A percentile compares a stretch with the other conserved stretches of the same genome.
Conservation (phyloP, 208 protist species). For the Leishmania major region DNA sequence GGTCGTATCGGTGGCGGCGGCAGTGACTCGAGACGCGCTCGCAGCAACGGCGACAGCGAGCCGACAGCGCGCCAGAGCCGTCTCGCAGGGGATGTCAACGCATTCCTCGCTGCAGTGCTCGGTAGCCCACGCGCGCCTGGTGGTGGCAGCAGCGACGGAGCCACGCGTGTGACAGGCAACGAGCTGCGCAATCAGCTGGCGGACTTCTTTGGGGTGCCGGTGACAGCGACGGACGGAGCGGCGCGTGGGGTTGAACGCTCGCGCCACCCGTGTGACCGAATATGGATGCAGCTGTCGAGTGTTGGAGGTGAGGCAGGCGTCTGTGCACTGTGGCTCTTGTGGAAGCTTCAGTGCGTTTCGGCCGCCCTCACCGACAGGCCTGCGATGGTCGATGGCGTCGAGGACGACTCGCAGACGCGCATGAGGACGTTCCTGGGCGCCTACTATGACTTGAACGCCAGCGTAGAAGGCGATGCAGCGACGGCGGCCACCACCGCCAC, state of each 20-base stretch:
- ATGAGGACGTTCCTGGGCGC: neutral
- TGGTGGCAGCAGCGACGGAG: neutral
- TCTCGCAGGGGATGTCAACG: neutral
- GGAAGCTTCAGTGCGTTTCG: slow-evolving; percentile 15
- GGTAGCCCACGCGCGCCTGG: neutral
- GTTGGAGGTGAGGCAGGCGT: neutral
- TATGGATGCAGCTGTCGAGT: neutral
- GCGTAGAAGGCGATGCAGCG: neutral
- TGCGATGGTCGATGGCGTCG: neutral
- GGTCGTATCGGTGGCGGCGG: neutral
- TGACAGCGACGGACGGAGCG: neutral
- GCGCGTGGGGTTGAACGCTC: neutral
- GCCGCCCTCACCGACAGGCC: neutral
- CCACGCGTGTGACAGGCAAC: neutral
- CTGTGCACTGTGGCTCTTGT: slow-evolving; percentile 33
- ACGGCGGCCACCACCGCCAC: neutral
- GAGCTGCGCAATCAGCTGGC: slow-evolving; percentile 5
- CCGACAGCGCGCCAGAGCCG: neutral
- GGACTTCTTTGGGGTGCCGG: slow-evolving; percentile 18
- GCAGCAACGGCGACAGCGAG: neutral
- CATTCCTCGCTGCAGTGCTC: slow-evolving; percentile 9
- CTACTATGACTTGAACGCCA: neutral
- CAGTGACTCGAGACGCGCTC: neutral
- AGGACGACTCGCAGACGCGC: neutral
- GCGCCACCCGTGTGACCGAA: neutral